phyloP scores from a whole-genome alignment of 352 stramenopile genomes.

The Phytophthora kernoviae region DNA sequence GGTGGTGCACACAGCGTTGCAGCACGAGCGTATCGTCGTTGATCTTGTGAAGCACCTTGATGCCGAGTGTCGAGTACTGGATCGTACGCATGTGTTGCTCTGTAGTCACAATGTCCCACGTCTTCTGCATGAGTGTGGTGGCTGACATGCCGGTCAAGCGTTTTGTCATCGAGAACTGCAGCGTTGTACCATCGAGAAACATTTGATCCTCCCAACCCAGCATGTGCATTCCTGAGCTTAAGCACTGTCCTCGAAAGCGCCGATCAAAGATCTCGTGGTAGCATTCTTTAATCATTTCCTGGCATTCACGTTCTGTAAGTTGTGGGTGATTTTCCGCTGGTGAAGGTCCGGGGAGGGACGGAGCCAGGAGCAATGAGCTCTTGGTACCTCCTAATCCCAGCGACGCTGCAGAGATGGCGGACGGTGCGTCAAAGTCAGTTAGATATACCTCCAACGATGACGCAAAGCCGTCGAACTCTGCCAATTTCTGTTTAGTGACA shows the following conservation, averaged over 20 bases:
- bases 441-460: constrained; percentile 46
- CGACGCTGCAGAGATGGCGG: constrained; percentile 16
- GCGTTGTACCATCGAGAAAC: constrained; percentile 51
- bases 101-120: constrained; percentile 58
- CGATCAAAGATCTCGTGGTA: constrained; percentile 56
- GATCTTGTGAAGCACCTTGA: constrained; percentile 54
- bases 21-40: constrained; percentile 53
- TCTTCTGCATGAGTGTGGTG: constrained; percentile 49
- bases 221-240: constrained; percentile 51
- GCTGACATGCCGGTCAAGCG: constrained; percentile 29
- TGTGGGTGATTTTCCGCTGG: constrained; percentile 4
- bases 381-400: constrained; percentile 14
- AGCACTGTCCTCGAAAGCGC: constrained; percentile 38
- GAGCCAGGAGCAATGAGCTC: constrained; percentile 24
- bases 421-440: constrained; percentile 30
- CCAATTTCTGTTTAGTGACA: constrained; percentile 40
- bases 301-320: constrained; percentile 37
- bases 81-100: constrained; percentile 58
- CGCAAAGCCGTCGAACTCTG: constrained; percentile 44
- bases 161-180: constrained; percentile 54
- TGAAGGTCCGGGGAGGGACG: constrained; percentile 13
- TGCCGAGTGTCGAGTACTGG: constrained; percentile 51
- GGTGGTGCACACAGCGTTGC: constrained; percentile 53
- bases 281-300: constrained; percentile 56
- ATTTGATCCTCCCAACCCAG: constrained; percentile 57